Percentiles rank a stretch among this genome's conserved stretches.
Evolutionary conservation across 305 asterid genomes (phyloP).

Genomic region (Rubia occidens): DNA sequence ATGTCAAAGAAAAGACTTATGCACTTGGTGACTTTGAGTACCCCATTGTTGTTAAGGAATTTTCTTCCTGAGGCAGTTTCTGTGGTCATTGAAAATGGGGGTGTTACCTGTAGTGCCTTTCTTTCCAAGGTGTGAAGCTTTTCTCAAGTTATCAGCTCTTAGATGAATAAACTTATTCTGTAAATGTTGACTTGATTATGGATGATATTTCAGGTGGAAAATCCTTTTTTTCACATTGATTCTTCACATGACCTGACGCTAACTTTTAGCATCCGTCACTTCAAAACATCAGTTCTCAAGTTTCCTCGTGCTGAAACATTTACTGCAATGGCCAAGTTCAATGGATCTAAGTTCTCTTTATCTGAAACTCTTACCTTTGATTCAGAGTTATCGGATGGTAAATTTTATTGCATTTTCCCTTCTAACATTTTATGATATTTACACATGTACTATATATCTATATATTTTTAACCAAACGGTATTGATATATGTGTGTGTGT

Average conservation of each 20-base stretch:
- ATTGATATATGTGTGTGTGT: neutral
- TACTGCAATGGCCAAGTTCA: constrained; percentile 61
- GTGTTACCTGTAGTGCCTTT: constrained; percentile 47
- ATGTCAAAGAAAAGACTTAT: constrained; percentile 47
- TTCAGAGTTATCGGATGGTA: constrained; percentile 60
- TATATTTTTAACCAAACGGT: neutral
- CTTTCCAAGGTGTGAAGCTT: constrained; percentile 63
- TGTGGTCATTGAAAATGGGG: constrained; percentile 66
- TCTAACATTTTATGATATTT: constrained; percentile 10
- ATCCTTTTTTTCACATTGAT: constrained; percentile 78
- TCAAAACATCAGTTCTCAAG: constrained; percentile 59
- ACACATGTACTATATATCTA: neutral
- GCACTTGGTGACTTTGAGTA: constrained; percentile 59
- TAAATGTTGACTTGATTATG: constrained; percentile 12
- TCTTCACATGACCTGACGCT: constrained; percentile 78
- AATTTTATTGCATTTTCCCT: constrained; percentile 7
- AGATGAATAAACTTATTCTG: constrained; percentile 16
- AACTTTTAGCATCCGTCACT: constrained; percentile 54
- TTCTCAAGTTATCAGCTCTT: constrained; percentile 5
- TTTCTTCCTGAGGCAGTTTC: constrained; percentile 70
- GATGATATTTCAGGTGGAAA: constrained; percentile 69
- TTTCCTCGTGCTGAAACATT: constrained; percentile 91
- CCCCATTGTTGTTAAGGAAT: constrained; percentile 74
- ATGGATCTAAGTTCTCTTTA: constrained; percentile 75
- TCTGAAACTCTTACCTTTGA: constrained; percentile 67